These are phyloP conservation scores for Chrysosporium queenslandicum DNA, from an alignment of 2,329 filamentous ascomycete genomes.

Conservation along the genomic window DNA sequence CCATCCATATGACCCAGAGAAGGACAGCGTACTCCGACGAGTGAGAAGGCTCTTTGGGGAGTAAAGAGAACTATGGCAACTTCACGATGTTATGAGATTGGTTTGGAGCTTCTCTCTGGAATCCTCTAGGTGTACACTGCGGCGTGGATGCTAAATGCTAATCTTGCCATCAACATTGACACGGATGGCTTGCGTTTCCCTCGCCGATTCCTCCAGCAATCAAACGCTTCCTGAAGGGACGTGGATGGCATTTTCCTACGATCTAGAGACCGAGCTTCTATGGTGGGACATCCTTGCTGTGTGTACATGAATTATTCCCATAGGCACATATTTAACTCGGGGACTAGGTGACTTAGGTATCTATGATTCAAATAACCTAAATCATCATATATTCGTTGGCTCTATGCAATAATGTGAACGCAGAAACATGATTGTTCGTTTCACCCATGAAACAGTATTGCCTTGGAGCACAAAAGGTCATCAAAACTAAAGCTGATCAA, in stretches of 20 bases:
- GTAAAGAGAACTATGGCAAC: conserved; percentile 21
- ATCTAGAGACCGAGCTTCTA: no score
- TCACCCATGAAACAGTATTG: background rate
- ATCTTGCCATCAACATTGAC: background rate
- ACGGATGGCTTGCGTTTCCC: no score
- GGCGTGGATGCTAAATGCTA: no score
- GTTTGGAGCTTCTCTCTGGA: background rate
- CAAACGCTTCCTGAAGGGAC: background rate
- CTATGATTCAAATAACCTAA: no score
- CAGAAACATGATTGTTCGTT: background rate
- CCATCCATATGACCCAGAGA: conserved; percentile 96
- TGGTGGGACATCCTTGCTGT: no score
- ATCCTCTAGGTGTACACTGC: no score
- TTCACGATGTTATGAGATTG: background rate
- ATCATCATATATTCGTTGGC: no score
- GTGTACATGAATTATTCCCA: background rate
- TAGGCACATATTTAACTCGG: background rate
- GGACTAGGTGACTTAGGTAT: background rate
- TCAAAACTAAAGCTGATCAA: background rate
- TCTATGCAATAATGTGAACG: background rate
- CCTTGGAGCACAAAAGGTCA: background rate
- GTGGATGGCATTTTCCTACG: no score
- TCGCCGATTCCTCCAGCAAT: background rate
- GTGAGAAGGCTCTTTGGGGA: conserved; percentile 64
- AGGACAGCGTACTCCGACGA: conserved; percentile 89